These are phyloP conservation scores for Teratosphaeria viscida DNA, from an alignment of 2,329 filamentous ascomycete species.

Conservation along the genomic window DNA sequence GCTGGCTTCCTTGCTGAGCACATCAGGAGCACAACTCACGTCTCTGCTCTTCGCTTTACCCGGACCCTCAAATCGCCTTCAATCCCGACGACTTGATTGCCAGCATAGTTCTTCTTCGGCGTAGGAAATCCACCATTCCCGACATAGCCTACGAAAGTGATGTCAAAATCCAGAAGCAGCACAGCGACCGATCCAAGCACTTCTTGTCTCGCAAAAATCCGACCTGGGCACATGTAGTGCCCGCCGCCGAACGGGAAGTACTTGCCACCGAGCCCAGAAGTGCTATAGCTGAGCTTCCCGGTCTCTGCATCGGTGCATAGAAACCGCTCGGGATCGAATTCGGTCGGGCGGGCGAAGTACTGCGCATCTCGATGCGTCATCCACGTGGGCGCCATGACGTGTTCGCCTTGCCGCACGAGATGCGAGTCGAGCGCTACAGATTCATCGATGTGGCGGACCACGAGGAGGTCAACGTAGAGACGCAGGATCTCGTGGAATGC, in stretches of 20 bases:
- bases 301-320: slow-evolving; percentile 9
- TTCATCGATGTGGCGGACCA: slow-evolving; percentile 13
- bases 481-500: slow-evolving; percentile 21
- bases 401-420: slow-evolving; percentile 5
- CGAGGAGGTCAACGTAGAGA: slow-evolving; percentile 17
- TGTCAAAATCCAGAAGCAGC: slow-evolving; percentile 8
- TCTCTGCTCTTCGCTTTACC: background rate
- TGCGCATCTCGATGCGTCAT: slow-evolving; percentile 14
- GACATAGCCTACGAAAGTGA: slow-evolving; percentile 4
- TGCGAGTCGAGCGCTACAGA: slow-evolving; percentile 3
- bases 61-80: slow-evolving; percentile 6
- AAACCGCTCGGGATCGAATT: slow-evolving; percentile 17
- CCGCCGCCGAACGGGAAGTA: slow-evolving; percentile 18
- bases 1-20: background rate
- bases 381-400: slow-evolving; percentile 15
- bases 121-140: slow-evolving; percentile 1
- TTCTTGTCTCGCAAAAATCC: slow-evolving; percentile 12
- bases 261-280: slow-evolving; percentile 9
- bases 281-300: slow-evolving; percentile 11
- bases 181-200: slow-evolving; percentile 9
- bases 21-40: too few species aligned
- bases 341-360: slow-evolving; percentile 7
- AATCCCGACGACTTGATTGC: slow-evolving; percentile 9
- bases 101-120: slow-evolving; percentile 7
- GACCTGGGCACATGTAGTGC: slow-evolving; percentile 11